Conservation (phyloP, 306 rosid species). For the Pyrus betulifolia region DNA sequence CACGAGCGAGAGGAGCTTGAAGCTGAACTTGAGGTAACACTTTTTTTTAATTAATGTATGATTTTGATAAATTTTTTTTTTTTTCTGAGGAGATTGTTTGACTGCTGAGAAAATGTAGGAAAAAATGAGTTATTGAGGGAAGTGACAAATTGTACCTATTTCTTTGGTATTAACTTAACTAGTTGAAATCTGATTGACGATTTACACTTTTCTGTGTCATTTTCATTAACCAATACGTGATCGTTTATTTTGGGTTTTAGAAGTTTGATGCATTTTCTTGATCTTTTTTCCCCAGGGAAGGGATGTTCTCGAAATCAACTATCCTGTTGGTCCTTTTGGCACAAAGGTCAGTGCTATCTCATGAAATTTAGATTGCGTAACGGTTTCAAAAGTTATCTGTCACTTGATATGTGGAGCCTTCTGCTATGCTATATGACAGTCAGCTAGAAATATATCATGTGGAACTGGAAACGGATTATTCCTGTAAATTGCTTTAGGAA, state of each 20-base stretch:
- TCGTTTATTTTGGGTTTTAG: neutral
- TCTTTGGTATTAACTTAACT: neutral
- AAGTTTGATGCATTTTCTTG: neutral
- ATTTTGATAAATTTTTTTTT: neutral
- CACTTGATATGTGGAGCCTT: neutral
- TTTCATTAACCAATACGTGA: neutral
- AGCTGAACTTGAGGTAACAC: conserved; percentile 59
- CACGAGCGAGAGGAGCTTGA: conserved; percentile 93
- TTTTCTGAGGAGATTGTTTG: neutral
- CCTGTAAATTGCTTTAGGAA: neutral
- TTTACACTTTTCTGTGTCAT: neutral
- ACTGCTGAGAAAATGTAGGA: conserved; percentile 7
- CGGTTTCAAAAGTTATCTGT: neutral
- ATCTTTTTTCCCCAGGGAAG: conserved; percentile 43
- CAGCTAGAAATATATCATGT: neutral
- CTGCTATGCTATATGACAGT: neutral
- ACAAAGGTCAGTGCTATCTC: conserved; percentile 54
- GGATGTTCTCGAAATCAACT: conserved; percentile 42
- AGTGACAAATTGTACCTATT: neutral
- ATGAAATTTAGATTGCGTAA: neutral
- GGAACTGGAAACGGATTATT: neutral
- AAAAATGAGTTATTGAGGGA: neutral
- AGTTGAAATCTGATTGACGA: neutral
- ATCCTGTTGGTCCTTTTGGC: conserved; percentile 78
- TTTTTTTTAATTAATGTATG: neutral